Conservation (phyloP, 345 rosid species). For the Populus ilicifolia region DNA sequence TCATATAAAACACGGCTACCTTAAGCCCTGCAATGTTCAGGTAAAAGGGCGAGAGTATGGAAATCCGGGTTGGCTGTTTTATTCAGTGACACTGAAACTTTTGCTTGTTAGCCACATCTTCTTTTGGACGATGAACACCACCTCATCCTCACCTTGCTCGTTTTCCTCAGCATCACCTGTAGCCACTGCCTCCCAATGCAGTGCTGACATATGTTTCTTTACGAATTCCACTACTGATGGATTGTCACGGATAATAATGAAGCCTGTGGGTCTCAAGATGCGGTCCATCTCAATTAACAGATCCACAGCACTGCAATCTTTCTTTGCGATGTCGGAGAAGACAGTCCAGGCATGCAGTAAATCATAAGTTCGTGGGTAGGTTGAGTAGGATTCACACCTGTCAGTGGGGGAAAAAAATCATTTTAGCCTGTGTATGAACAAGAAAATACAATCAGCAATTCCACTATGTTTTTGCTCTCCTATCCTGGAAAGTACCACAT, state of each 20-base stretch:
- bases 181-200: slow-evolving; percentile 85
- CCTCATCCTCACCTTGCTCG: slow-evolving; percentile 54
- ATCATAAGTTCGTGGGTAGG: slow-evolving; percentile 90
- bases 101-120: slow-evolving; percentile 85
- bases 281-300: slow-evolving; percentile 91
- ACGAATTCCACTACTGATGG: slow-evolving; percentile 50
- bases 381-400: slow-evolving; percentile 95
- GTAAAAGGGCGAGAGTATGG: neutral
- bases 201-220: slow-evolving; percentile 67
- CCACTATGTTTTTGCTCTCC: neutral
- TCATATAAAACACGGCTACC: neutral
- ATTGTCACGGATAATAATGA: slow-evolving; percentile 67
- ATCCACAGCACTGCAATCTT: slow-evolving; percentile 79
- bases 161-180: slow-evolving; percentile 42
- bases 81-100: slow-evolving; percentile 66
- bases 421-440: neutral
- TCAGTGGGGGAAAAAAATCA: neutral
- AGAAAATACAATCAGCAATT: neutral
- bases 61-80: slow-evolving; percentile 16
- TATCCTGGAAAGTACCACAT: neutral
- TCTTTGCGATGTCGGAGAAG: slow-evolving; percentile 36
- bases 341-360: slow-evolving; percentile 23
- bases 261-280: slow-evolving; percentile 82
- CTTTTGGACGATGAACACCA: slow-evolving; percentile 63
- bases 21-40: neutral